phyloP scores from a whole-genome alignment of 2,329 filamentous ascomycete species.

The Endocalyx cinctus region DNA sequence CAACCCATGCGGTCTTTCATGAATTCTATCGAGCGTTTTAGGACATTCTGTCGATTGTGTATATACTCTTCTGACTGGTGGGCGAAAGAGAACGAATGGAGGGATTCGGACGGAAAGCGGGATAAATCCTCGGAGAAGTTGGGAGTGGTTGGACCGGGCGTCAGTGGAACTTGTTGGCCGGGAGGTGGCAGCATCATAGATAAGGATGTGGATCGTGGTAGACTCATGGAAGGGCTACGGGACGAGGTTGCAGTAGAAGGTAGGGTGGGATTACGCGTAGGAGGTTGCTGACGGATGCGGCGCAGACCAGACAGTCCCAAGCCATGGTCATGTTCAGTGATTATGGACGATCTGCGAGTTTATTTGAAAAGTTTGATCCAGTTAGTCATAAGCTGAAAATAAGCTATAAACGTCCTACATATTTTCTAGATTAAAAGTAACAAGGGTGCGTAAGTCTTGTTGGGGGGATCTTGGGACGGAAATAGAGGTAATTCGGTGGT shows the following conservation, averaged over 20 bases:
- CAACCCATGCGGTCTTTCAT: slow-evolving; percentile 90
- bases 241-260: slow-evolving; percentile 62
- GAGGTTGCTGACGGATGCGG: slow-evolving; percentile 85
- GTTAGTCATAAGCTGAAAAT: slow-evolving; percentile 19
- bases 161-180: slow-evolving; percentile 47
- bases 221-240: slow-evolving; percentile 50
- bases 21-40: slow-evolving; percentile 93
- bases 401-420: no score
- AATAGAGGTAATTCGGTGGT: no score
- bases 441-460: no score
- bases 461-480: no score
- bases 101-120: slow-evolving; percentile 88
- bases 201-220: slow-evolving; percentile 68
- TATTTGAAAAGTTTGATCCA: slow-evolving; percentile 16
- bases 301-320: slow-evolving; percentile 81
- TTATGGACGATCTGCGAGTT: slow-evolving; percentile 65
- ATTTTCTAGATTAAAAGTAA: no score
- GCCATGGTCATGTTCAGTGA: slow-evolving; percentile 83
- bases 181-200: slow-evolving; percentile 59
- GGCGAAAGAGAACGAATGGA: slow-evolving; percentile 97
- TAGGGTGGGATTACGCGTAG: slow-evolving; percentile 59
- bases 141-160: slow-evolving; percentile 65
- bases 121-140: slow-evolving; percentile 82
- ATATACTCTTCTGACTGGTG: slow-evolving; percentile 91
- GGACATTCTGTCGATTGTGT: slow-evolving; percentile 84